Base-by-base conservation (phyloP, 2,329 filamentous ascomycete species). In the Fusarium abutilonis region DNA sequence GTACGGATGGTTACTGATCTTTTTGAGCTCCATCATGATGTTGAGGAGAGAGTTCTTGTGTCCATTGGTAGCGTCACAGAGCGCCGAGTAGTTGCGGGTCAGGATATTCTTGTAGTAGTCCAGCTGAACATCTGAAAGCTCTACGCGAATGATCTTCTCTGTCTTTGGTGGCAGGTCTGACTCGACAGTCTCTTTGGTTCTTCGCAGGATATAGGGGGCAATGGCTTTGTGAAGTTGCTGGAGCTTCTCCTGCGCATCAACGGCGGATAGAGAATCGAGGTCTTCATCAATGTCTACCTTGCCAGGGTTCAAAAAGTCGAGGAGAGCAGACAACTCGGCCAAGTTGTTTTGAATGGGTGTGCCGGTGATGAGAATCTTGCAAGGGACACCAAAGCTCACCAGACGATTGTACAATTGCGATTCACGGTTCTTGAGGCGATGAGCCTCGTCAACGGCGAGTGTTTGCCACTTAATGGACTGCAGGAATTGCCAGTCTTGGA, bases 21-120 rank as follows among this genome's bases (percentile, higher is more conserved):
- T 99, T 81, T 99, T 99, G 71, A 99, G 78, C 76, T 99, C 95
- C 95, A 99, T 99, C 87, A 99, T 97, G 74, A 99, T 95, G 77
- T 99, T 99, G 63, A 99, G 81, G 13, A 99, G 80, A 0, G 94
- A 98, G 67, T 96, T 94, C 77, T 97, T 98, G 75, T 96, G 92
- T 6, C 94, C 95, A 59, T 87, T 92, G 40, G 89, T 89, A 41
- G 93, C 94, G 72, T 97, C 91, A 69, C 96, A 97, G 29, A 99
- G 83, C 4, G 94, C 95, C 28, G 93, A 88, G 71, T 99, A 99
- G 74, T 99, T 99, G 71, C 94, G 89, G 0, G 95, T 98, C 21
- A 99, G 82, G 56, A 99, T 98, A 72, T 98, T 98, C 79, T 98
- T 98, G 82, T 99, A 99, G 76, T 97, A 98, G 64, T 99, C 94